These are phyloP conservation scores for Buxus sempervirens DNA, from an alignment of 164 flowering plant genomes.

Conservation along the genomic window DNA sequence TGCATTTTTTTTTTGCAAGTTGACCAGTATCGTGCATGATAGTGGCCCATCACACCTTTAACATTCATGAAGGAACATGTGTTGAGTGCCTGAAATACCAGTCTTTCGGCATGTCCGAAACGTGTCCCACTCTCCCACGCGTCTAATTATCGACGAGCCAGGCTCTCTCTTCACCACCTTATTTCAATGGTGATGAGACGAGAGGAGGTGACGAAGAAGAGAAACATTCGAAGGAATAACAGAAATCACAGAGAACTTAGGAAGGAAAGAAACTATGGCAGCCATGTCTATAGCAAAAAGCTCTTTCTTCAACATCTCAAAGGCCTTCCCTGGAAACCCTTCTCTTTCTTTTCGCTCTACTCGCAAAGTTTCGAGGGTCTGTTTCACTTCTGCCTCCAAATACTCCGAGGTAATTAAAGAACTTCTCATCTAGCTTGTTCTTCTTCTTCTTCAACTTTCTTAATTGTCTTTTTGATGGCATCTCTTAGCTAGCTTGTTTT, in stretches of 20 bases:
- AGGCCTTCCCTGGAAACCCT: slow-evolving; percentile 1
- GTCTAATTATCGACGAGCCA: not conserved
- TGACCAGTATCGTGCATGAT: too few relatives aligned
- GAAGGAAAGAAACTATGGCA: slow-evolving; percentile 26
- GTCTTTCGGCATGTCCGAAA: not conserved
- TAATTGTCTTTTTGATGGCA: not conserved
- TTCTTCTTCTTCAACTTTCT: too few relatives aligned
- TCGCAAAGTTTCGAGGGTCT: slow-evolving; percentile 42
- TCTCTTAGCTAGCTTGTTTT: not conserved
- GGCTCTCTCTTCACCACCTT: slow-evolving; percentile 1
- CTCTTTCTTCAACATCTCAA: slow-evolving; percentile 31
- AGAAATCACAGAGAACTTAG: not conserved
- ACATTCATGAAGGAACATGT: too few relatives aligned
- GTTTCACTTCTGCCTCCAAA: slow-evolving; percentile 44
- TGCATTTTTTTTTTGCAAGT: too few relatives aligned
- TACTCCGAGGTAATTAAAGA: slow-evolving; percentile 26
- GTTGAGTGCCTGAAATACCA: too few relatives aligned
- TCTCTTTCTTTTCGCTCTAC: slow-evolving; percentile 25
- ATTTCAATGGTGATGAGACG: not conserved
- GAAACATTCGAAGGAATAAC: not conserved
- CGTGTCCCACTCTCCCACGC: slow-evolving; percentile 12
- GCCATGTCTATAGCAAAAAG: slow-evolving; percentile 27
- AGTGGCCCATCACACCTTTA: too few relatives aligned
- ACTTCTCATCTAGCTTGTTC: too few relatives aligned
- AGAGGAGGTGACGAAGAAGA: not conserved